phyloP scores from a whole-genome alignment of 208 protist species.

The Leishmania tarentolae region DNA sequence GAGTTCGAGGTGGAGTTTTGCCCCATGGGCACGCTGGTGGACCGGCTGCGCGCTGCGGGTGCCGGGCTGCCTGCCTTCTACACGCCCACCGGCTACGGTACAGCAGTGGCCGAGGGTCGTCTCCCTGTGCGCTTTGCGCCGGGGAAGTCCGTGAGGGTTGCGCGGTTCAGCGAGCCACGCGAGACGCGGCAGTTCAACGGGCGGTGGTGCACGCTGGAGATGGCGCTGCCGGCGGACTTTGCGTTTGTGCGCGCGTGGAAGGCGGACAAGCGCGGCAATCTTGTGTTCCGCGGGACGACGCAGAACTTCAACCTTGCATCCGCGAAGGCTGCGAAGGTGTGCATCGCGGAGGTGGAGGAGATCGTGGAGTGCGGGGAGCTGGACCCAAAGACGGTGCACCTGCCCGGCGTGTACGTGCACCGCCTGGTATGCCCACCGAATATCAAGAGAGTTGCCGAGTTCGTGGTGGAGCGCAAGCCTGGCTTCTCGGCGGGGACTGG shows the following conservation, averaged over 20 bases:
- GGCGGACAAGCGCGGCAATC: constrained; percentile 77
- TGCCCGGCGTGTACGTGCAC: constrained; percentile 93
- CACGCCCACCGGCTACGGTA: constrained; percentile 92
- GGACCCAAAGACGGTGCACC: constrained; percentile 84
- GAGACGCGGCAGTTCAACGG: constrained; percentile 84
- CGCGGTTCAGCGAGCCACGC: constrained; percentile 38
- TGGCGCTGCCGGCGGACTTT: constrained; percentile 89
- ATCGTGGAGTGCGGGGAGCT: constrained; percentile 89
- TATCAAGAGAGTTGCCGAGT: constrained; percentile 15
- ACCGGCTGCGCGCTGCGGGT: constrained; percentile 88
- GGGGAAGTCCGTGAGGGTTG: constrained; percentile 66
- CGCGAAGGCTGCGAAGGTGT: constrained; percentile 84
- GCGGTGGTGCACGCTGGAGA: constrained; percentile 84
- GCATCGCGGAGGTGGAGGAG: constrained; percentile 95
- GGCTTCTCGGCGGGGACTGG: constrained; percentile 4
- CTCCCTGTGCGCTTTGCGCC: constrained; percentile 88
- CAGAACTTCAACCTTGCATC: constrained; percentile 92
- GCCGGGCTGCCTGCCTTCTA: constrained; percentile 96
- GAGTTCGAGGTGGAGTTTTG: constrained; percentile 94
- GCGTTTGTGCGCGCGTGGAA: constrained; percentile 92
- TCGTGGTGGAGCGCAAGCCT: constrained; percentile 14
- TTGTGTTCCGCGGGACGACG: constrained; percentile 84
- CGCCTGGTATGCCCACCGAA: constrained; percentile 55
- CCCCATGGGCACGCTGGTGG: constrained; percentile 95
- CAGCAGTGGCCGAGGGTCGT: constrained; percentile 64